Evolutionary conservation across 2,329 filamentous ascomycete genomes (phyloP).

Genomic region (Aspergillus flavus): DNA sequence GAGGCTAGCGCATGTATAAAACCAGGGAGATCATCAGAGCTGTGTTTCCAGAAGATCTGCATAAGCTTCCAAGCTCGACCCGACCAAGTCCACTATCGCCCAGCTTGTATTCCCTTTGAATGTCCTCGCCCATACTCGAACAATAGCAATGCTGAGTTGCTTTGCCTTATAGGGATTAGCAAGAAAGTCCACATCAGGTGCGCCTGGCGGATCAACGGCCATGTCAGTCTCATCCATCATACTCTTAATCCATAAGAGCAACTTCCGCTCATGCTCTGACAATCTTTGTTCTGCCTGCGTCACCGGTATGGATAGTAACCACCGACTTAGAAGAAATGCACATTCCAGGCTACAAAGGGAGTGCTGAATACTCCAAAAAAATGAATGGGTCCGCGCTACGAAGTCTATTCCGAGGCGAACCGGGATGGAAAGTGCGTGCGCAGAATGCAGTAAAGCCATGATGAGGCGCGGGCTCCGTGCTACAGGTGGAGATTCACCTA

Average conservation of each 20-base stretch:
- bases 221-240: conserved; percentile 55
- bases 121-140: conserved; percentile 50
- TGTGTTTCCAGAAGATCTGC: conserved; percentile 47
- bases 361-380: conserved; percentile 60
- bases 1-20: not conserved
- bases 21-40: conserved; percentile 10
- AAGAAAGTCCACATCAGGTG: conserved; percentile 46
- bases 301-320: conserved; percentile 48
- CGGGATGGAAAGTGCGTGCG: conserved; percentile 57
- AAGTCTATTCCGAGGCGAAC: conserved; percentile 57
- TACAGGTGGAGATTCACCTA: conserved; percentile 47
- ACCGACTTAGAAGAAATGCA: conserved; percentile 51
- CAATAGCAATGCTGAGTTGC: conserved; percentile 51
- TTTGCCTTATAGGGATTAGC: conserved; percentile 47
- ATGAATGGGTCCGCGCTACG: conserved; percentile 56
- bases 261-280: conserved; percentile 51
- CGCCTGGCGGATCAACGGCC: conserved; percentile 42
- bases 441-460: conserved; percentile 56
- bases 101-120: conserved; percentile 53
- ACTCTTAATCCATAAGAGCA: conserved; percentile 52
- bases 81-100: conserved; percentile 52
- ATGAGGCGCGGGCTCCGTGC: conserved; percentile 50
- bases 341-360: conserved; percentile 58
- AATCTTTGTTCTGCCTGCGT: conserved; percentile 47
- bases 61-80: conserved; percentile 50